Evolutionary conservation across 208 protist species (phyloP).

Genomic region (Leptomonas pyrrhocoris): DNA sequence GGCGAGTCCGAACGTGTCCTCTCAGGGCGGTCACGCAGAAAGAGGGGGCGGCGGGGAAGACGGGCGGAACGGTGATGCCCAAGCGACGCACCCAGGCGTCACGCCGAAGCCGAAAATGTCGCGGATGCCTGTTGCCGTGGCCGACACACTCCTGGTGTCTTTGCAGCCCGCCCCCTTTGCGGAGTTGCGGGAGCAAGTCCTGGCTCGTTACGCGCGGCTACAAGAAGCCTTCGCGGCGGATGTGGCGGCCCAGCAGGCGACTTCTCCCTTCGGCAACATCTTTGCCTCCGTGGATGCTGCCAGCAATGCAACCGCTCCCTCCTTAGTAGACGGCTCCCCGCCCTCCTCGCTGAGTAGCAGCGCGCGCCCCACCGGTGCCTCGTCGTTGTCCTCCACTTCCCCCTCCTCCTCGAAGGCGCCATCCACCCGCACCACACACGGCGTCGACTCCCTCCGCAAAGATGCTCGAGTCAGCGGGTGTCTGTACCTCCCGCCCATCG

Average conservation of each 20-base stretch:
- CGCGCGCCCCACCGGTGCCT: neutral
- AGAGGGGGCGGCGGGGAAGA: neutral
- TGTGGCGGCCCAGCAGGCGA: conserved; percentile 21
- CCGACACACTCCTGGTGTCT: neutral
- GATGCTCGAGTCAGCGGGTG: neutral
- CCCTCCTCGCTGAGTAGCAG: conserved; percentile 14
- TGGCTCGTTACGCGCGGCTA: conserved; percentile 22
- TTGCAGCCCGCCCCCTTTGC: conserved; percentile 21
- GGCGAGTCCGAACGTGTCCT: neutral
- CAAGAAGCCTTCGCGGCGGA: conserved; percentile 31
- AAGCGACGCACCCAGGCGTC: neutral
- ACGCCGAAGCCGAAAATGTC: neutral
- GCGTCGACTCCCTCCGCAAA: neutral
- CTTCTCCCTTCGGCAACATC: too few relatives aligned
- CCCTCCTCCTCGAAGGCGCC: neutral
- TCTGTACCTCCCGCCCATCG: conserved; percentile 40
- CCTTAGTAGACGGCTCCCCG: conserved; percentile 4
- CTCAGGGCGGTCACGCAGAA: neutral
- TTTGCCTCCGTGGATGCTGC: too few relatives aligned
- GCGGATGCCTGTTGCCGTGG: neutral
- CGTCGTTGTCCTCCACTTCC: neutral
- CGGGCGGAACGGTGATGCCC: neutral
- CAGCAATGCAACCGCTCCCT: too few relatives aligned
- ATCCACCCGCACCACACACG: neutral
- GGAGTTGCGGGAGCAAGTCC: conserved; percentile 22